Evolutionary conservation across 1,139 yeast species (phyloP), one percentile per base, ranked within the genome.

Genomic region (Hansenula sp.): DNA sequence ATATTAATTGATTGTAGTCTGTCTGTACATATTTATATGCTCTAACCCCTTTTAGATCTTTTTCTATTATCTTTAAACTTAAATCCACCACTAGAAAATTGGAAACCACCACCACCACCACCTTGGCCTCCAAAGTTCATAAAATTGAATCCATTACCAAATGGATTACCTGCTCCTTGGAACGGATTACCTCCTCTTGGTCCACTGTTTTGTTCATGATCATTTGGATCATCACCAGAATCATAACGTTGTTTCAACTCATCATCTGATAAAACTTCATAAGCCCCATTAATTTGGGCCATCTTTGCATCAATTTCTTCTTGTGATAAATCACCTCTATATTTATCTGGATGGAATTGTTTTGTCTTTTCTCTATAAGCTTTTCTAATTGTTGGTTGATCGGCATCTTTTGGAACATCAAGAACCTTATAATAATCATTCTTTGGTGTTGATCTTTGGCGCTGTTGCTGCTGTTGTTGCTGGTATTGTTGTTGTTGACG

Each of bases 221-320:
- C 83, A 46, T 75, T 77, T 5, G 82, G 79, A 56, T 78, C 82
- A 42, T 73, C 77, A 27, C 85, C 86, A 32, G 70, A 54, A 58
- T 88, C 95, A 58, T 85, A 88, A 42, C 84, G 72, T 46, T 71
- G 77, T 46, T 83, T 76, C 47, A 77, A 68, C 41, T 82, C 87
- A 3, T 77, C 76, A 53, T 85, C 79, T 10, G 91, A 77, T 40
- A 93, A 70, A 4, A 85, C 82, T 59, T 91, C 98, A 61, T 93
- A 91, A 0, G 99, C 99, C 60, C 85, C 89, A 63, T 93, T 93
- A 51, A 93, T 87, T 42, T 84, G 91, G 46, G 95, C 90, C 94
- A 93, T 93, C 57, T 86, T 88, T 38, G 71, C 70, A 62, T 89
- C 95, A 34, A 85, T 84, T 49, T 85, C 77, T 25, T 84, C 90